Evolutionary conservation across 2,329 filamentous ascomycete species (phyloP).

Genomic region (Diaporthe sp.): DNA sequence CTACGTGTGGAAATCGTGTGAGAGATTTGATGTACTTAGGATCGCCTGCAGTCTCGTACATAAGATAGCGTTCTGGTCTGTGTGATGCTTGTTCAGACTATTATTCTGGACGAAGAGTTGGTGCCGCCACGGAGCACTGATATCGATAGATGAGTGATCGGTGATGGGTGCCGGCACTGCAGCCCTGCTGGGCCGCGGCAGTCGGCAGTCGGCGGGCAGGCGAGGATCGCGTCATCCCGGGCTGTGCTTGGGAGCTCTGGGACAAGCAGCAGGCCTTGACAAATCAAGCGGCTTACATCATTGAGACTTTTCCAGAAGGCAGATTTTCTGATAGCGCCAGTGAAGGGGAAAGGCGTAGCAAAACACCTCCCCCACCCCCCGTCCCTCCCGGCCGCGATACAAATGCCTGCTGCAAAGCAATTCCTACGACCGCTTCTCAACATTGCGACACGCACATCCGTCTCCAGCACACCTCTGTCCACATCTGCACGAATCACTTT

Average conservation of each 20-base stretch:
- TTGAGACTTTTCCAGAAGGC: constrained; percentile 26
- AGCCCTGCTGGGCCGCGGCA: neutral
- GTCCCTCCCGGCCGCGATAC: neutral
- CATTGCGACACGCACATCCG: constrained; percentile 32
- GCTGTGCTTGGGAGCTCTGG: neutral
- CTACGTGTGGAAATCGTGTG: neutral
- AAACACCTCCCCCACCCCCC: neutral
- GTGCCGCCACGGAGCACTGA: neutral
- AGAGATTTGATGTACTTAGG: no score
- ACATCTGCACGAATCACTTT: constrained; percentile 36
- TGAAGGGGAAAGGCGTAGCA: neutral
- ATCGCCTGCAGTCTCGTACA: neutral
- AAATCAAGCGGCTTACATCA: constrained; percentile 35
- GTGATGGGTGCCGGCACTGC: neutral
- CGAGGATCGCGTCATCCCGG: constrained; percentile 5
- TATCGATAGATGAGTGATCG: neutral
- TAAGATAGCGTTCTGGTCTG: neutral
- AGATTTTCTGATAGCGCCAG: constrained; percentile 7
- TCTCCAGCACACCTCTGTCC: constrained; percentile 27
- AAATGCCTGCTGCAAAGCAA: constrained; percentile 36
- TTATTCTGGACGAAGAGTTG: neutral
- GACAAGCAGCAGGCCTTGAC: constrained; percentile 28
- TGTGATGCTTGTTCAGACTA: neutral
- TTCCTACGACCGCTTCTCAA: constrained; percentile 31
- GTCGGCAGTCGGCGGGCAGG: constrained; percentile 10